Percentiles rank a stretch among this genome's conserved stretches.
Conservation (phyloP, 2,329 filamentous ascomycete genomes). For the Blastomyces parvus region DNA sequence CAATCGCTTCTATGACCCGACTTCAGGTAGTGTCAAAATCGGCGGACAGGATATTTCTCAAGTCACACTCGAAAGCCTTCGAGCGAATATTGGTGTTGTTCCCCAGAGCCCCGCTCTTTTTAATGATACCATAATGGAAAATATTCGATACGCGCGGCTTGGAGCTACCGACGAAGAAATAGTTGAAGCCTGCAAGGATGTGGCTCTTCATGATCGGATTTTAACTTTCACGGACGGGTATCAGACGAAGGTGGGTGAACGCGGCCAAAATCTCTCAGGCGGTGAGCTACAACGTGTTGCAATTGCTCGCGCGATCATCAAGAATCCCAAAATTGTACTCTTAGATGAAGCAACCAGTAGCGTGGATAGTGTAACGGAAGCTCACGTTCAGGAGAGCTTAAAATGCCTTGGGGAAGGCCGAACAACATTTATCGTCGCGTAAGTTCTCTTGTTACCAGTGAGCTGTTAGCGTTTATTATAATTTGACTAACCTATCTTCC, state of each 20-base stretch:
- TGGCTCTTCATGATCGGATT: constrained; percentile 57
- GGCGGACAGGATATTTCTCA: constrained; percentile 50
- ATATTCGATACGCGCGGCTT: constrained; percentile 53
- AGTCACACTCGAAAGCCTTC: constrained; percentile 49
- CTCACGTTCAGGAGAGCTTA: constrained; percentile 40
- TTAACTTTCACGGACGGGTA: constrained; percentile 47
- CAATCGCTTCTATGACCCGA: constrained; percentile 47
- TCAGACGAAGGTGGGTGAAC: constrained; percentile 40
- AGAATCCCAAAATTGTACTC: constrained; percentile 36
- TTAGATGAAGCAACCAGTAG: constrained; percentile 47
- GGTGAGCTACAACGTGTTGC: constrained; percentile 45
- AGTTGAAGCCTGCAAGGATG: constrained; percentile 50
- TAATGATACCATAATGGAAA: constrained; percentile 55
- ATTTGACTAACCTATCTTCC: constrained; percentile 12
- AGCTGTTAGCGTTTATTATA: constrained; percentile 18
- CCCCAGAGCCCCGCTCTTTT: constrained; percentile 57
- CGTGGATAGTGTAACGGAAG: constrained; percentile 40
- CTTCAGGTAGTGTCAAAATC: constrained; percentile 40
- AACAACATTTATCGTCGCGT: constrained; percentile 46
- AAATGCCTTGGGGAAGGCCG: constrained; percentile 38
- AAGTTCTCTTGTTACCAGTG: constrained; percentile 31
- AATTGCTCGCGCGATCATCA: constrained; percentile 40
- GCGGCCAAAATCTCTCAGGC: constrained; percentile 42
- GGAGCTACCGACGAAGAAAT: constrained; percentile 54
- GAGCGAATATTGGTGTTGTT: constrained; percentile 52